Percentiles rank a stretch among this genome's conserved stretches.
Conservation (phyloP, 2,329 filamentous ascomycete species). For the Davidsoniella australis region DNA sequence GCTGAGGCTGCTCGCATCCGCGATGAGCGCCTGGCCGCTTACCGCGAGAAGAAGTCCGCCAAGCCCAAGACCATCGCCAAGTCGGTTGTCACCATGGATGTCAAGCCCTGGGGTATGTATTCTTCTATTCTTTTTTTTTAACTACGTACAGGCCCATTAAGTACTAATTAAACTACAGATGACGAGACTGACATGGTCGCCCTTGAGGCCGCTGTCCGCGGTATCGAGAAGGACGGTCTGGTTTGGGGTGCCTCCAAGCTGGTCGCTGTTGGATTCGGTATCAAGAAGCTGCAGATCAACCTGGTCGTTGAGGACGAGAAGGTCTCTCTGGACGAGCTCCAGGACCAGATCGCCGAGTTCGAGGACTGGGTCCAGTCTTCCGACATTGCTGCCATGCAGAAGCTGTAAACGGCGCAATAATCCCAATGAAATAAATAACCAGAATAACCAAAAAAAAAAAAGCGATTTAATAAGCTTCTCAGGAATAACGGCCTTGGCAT, state of each 20-base stretch:
- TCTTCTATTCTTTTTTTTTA: conserved; percentile 20
- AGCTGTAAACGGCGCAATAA: conserved; percentile 45
- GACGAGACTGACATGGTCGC: conserved; percentile 85
- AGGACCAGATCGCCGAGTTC: conserved; percentile 64
- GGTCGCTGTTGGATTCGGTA: conserved; percentile 84
- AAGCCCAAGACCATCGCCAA: conserved; percentile 89
- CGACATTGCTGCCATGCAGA: conserved; percentile 82
- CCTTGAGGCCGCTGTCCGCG: conserved; percentile 64
- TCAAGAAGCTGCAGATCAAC: conserved; percentile 99
- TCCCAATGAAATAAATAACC: conserved; percentile 10
- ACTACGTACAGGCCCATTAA: background rate
- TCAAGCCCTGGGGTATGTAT: conserved; percentile 94
- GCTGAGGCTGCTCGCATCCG: conserved; percentile 68
- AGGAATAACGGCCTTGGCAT: background rate
- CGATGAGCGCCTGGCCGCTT: conserved; percentile 80
- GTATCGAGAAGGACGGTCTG: conserved; percentile 82
- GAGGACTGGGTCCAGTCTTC: conserved; percentile 95
- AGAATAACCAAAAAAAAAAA: conserved; percentile 10
- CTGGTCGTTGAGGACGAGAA: conserved; percentile 69
- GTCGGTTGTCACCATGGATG: conserved; percentile 86
- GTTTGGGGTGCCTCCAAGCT: conserved; percentile 90
- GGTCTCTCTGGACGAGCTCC: conserved; percentile 66
- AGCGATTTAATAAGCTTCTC: conserved; percentile 4
- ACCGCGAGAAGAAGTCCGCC: conserved; percentile 90
- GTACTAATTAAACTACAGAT: conserved; percentile 32